Evolutionary conservation across 805 yeast species (phyloP).

Genomic region (Danielia reshetovae): DNA sequence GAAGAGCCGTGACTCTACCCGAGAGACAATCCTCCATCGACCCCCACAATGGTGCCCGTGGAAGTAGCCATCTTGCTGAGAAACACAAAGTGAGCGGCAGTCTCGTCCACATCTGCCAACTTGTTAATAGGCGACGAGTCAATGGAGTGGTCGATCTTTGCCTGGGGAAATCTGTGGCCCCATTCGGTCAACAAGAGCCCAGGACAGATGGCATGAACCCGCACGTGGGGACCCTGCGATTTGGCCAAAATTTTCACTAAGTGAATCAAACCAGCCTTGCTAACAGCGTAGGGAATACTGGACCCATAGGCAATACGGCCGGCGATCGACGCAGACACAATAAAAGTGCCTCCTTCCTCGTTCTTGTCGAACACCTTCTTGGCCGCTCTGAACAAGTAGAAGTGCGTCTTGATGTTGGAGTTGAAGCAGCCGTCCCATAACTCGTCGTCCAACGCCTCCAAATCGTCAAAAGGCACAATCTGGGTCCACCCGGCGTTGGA

Average conservation of each 20-base stretch:
- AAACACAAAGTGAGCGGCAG: constrained; percentile 20
- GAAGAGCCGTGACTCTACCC: no score
- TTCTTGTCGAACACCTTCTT: constrained; percentile 22
- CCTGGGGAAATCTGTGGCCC: constrained; percentile 21
- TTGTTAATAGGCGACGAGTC: constrained; percentile 17
- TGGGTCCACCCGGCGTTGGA: constrained; percentile 39
- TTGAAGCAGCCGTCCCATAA: constrained; percentile 27
- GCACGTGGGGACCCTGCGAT: constrained; percentile 17
- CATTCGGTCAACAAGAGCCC: constrained; percentile 22
- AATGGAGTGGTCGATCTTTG: constrained; percentile 10
- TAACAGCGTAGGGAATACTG: constrained; percentile 33
- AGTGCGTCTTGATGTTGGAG: constrained; percentile 29
- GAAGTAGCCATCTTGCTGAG: constrained; percentile 19
- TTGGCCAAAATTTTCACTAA: constrained; percentile 19
- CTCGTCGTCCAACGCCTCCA: constrained; percentile 27
- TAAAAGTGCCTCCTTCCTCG: constrained; percentile 21
- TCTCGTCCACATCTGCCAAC: constrained; percentile 22
- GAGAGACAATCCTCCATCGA: constrained; percentile 26
- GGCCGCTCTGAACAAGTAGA: constrained; percentile 25
- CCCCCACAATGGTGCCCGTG: constrained; percentile 22
- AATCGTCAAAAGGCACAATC: constrained; percentile 25
- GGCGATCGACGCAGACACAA: constrained; percentile 25
- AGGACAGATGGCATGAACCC: constrained; percentile 18
- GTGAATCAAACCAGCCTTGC: constrained; percentile 21
- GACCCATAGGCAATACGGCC: constrained; percentile 24